Evolutionary conservation across 2,329 filamentous ascomycete species (phyloP).

Genomic region (Hansfordia pulvinata): DNA sequence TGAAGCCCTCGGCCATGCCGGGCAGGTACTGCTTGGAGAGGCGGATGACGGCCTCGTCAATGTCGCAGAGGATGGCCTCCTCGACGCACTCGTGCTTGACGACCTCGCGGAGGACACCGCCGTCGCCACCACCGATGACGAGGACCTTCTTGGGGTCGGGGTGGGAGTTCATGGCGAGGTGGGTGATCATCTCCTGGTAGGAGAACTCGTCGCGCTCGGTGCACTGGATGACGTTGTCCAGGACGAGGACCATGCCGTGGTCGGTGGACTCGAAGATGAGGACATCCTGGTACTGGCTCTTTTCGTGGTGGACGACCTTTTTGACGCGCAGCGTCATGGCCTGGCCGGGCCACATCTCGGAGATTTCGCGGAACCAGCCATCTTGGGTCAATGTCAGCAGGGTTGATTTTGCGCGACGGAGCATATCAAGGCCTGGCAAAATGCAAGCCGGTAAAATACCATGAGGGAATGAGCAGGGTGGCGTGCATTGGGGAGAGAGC

Average conservation of each 20-base stretch:
- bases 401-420: background rate
- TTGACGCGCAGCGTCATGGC: constrained; percentile 98
- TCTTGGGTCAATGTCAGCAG: constrained; percentile 36
- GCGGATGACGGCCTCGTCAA: constrained; percentile 97
- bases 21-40: constrained; percentile 97
- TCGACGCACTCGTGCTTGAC: constrained; percentile 98
- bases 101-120: constrained; percentile 92
- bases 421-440: background rate
- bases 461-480: too few relatives aligned
- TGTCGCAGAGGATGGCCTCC: constrained; percentile 94
- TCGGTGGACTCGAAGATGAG: constrained; percentile 97
- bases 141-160: constrained; percentile 96
- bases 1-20: constrained; percentile 82
- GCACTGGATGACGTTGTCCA: constrained; percentile 98
- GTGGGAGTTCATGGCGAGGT: constrained; percentile 97
- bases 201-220: constrained; percentile 98
- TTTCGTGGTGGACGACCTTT: constrained; percentile 96
- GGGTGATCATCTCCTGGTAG: constrained; percentile 99
- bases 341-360: constrained; percentile 97
- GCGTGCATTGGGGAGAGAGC: too few relatives aligned
- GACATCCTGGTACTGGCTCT: constrained; percentile 97
- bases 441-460: background rate
- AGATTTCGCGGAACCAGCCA: constrained; percentile 99
- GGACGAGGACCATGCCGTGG: constrained; percentile 88
- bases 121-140: constrained; percentile 95